phyloP scores from a whole-genome alignment of 306 rosid genomes.

The Castanea mollissima region DNA sequence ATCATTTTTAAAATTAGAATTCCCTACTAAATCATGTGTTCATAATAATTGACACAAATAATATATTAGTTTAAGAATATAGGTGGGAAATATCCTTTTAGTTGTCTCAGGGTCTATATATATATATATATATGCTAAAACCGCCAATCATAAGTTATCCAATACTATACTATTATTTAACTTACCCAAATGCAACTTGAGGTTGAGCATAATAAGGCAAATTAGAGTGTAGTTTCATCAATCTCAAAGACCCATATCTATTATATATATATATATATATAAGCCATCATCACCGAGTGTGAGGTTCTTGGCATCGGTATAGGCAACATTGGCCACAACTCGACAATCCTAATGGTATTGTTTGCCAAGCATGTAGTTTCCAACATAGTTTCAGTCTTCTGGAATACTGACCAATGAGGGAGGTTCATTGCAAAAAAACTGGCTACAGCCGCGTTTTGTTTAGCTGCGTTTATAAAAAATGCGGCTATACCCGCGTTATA shows the following conservation, averaged over 20 bases:
- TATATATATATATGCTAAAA: too few relatives aligned
- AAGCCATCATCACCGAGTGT: background rate
- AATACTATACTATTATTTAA: too few relatives aligned
- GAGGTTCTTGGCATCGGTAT: background rate
- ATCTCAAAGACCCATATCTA: background rate
- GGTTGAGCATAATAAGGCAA: background rate
- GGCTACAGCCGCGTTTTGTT: accelerated
- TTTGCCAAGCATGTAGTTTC: background rate
- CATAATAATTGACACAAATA: too few relatives aligned
- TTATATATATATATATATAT: background rate
- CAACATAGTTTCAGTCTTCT: background rate
- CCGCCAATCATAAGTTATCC: too few relatives aligned
- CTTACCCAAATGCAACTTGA: background rate
- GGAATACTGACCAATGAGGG: background rate
- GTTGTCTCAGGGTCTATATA: too few relatives aligned
- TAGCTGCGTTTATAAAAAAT: too few relatives aligned
- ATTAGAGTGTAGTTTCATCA: background rate
- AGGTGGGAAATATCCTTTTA: too few relatives aligned
- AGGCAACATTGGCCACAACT: background rate
- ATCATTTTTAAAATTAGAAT: too few relatives aligned
- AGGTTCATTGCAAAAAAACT: background rate
- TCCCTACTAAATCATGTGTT: too few relatives aligned
- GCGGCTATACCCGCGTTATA: too few relatives aligned
- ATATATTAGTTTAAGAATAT: too few relatives aligned
- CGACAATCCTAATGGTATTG: background rate